phyloP scores from a whole-genome alignment of 2,329 filamentous ascomycete species.

The Chaetothyriales sp. region DNA sequence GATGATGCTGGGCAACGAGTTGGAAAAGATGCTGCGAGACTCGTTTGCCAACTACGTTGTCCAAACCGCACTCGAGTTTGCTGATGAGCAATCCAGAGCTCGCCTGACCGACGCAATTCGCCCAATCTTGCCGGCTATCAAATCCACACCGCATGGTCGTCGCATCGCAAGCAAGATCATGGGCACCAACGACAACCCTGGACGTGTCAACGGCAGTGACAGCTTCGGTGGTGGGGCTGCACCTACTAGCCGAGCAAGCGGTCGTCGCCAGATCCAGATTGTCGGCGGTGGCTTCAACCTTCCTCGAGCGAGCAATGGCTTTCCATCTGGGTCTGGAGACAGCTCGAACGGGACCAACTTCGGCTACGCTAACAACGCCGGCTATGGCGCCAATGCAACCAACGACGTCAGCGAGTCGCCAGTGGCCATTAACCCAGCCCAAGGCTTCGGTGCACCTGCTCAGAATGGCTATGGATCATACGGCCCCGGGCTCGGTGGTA shows the following conservation, averaged over 20 bases:
- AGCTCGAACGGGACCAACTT: slow-evolving; percentile 7
- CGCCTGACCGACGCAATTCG: slow-evolving; percentile 72
- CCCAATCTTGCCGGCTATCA: slow-evolving; percentile 68
- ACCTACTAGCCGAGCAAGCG: slow-evolving; percentile 12
- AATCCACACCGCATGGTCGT: slow-evolving; percentile 83
- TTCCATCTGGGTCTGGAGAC: slow-evolving; percentile 3
- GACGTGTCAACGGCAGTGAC: slow-evolving; percentile 25
- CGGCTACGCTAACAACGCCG: background rate
- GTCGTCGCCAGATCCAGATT: slow-evolving; percentile 18
- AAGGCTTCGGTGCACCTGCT: slow-evolving; percentile 8
- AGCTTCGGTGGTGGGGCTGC: slow-evolving; percentile 19
- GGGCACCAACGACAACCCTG: slow-evolving; percentile 33
- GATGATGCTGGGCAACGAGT: slow-evolving; percentile 56
- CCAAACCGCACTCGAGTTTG: slow-evolving; percentile 83
- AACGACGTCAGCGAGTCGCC: slow-evolving; percentile 3
- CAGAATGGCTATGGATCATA: slow-evolving; percentile 10
- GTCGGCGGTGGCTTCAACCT: slow-evolving; percentile 17
- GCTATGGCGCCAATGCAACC: slow-evolving; percentile 3
- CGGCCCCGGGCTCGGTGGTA: slow-evolving; percentile 6
- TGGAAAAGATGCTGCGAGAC: slow-evolving; percentile 79
- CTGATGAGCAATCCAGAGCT: slow-evolving; percentile 56
- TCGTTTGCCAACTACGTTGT: slow-evolving; percentile 96
- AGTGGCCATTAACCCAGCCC: slow-evolving; percentile 11
- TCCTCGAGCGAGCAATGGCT: slow-evolving; percentile 4
- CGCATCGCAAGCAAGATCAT: slow-evolving; percentile 81